Evolutionary conservation across 805 yeast genomes (phyloP), one percentile per base, ranked within the genome.

Genomic region (Candida xiaguanensis): DNA sequence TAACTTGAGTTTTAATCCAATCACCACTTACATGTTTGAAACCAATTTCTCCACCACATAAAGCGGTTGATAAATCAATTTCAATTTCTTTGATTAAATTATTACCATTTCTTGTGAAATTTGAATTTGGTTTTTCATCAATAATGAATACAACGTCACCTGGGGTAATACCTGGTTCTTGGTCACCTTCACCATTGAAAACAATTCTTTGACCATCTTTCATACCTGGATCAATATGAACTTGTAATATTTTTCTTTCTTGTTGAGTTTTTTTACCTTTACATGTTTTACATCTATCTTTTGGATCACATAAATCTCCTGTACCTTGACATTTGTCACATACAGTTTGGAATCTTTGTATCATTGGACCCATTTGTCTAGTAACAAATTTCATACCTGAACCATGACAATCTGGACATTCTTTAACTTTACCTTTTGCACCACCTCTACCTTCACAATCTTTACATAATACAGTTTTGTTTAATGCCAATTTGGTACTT

Each of bases 361-460:
- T 85, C 90, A 93, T 88, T 50, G 96, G 96, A 53, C 99, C 99
- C 96, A 93, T 90, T 70, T 93, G 98, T 73, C 95, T 85, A 38
- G 96, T 87, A 50, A 89, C 84, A 50, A 91, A 83, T 66, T 79
- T 86, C 64, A 83, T 68, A 77, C 99, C 99, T 54, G 77, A 75
- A 66, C 99, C 99, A 58, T 78, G 77, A 81, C 99, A 93, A 28
- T 79, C 62, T 38, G 80, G 49, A 80, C 99, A 93, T 55, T 80
- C 80, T 72, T 84, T 85, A 49, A 90, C 95, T 42, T 86, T 74
- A 48, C 93, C 95, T 51, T 81, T 85, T 58, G 87, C 87, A 69
- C 99, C 99, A 65, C 99, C 99, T 56, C 80, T 80, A 56, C 99
- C 99, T 40, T 86, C 83, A 76, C 99, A 93, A 35, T 77, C 58